Evolutionary conservation across 179 eudicot species (phyloP).

Genomic region (Corrigiola litoralis): DNA sequence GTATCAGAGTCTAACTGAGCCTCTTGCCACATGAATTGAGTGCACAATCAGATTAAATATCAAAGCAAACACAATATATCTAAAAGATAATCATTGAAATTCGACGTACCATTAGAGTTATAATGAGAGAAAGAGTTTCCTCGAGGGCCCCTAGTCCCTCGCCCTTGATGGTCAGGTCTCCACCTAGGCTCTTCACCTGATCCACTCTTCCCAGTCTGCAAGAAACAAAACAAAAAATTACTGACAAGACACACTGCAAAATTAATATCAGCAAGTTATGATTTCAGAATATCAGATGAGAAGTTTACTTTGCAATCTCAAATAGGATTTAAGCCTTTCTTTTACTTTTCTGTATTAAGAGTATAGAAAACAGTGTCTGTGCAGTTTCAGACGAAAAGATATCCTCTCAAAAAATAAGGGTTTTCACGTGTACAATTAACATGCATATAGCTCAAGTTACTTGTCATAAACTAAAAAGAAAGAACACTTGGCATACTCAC

Average conservation of each 20-base stretch:
- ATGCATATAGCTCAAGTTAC: too few species aligned
- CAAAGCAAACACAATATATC: not conserved
- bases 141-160: conserved; percentile 33
- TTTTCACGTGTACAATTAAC: too few species aligned
- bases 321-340: too few species aligned
- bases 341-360: too few species aligned
- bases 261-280: too few species aligned
- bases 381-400: not conserved
- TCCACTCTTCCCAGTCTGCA: conserved; percentile 33
- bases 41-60: not conserved
- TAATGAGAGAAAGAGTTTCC: conserved; percentile 31
- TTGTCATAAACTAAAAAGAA: too few species aligned
- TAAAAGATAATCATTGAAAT: not conserved
- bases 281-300: not conserved
- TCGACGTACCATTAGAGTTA: conserved; percentile 29
- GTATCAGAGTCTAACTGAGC: not conserved
- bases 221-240: not conserved
- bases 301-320: not conserved
- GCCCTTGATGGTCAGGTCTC: conserved; percentile 30
- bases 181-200: conserved; percentile 33
- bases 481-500: too few species aligned
- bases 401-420: too few species aligned
- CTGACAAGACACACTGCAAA: not conserved
- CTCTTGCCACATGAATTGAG: not conserved
- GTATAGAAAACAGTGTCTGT: too few species aligned